phyloP scores from a whole-genome alignment of 108 stramenopile species.

The Nannochloropsis oceanica region DNA sequence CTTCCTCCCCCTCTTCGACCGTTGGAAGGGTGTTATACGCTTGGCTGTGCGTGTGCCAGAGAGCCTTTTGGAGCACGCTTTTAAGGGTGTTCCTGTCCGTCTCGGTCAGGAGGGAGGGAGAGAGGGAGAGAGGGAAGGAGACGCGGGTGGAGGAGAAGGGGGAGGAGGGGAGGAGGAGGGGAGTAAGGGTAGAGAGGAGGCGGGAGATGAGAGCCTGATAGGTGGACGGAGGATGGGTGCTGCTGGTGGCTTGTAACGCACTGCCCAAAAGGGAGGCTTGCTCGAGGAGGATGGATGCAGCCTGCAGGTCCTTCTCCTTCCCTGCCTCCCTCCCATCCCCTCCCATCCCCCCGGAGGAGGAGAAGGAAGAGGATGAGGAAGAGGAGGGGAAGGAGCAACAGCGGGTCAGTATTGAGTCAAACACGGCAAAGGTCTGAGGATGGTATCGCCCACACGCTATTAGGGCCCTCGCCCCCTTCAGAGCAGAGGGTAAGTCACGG shows the following conservation, averaged over 20 bases:
- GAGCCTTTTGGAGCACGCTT: neutral
- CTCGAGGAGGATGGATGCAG: neutral
- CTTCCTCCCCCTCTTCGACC: neutral
- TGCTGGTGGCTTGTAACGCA: neutral
- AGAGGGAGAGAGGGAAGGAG: neutral
- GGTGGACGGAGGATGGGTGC: neutral
- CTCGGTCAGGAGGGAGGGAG: neutral
- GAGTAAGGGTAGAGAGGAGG: neutral
- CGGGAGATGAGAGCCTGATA: neutral
- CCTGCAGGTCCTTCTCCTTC: neutral
- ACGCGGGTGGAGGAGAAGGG: neutral
- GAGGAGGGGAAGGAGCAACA: neutral
- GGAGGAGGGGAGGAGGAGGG: neutral
- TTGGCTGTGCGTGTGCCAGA: neutral
- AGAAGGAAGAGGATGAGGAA: neutral
- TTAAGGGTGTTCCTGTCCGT: neutral
- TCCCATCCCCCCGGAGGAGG: neutral
- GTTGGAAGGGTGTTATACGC: neutral
- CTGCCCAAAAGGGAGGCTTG: neutral
- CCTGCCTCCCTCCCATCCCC: neutral
- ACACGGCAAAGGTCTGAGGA: neutral
- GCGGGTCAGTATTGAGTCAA: neutral
- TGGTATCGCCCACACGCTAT: neutral
- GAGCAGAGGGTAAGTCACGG: neutral
- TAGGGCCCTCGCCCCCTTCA: neutral